phyloP scores from a whole-genome alignment of 176 grass and related monocot genomes.

The Areca catechu region DNA sequence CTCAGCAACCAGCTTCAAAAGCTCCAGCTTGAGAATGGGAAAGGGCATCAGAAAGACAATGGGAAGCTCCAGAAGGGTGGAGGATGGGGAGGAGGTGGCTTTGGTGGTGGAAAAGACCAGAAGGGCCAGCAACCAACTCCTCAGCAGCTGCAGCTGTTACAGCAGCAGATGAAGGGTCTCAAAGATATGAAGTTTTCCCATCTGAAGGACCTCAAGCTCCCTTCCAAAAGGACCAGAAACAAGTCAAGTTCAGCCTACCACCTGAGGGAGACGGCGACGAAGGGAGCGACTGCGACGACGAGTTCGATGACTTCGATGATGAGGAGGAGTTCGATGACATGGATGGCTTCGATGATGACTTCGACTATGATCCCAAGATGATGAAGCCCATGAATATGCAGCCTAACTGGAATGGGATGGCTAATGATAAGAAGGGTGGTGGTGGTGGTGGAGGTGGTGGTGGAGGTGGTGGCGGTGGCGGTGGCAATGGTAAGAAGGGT shows the following conservation, averaged over 20 bases:
- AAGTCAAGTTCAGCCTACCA: slow-evolving; percentile 34
- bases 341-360: slow-evolving; percentile 31
- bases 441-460: slow-evolving; percentile 29
- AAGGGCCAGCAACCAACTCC: no score
- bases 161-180: slow-evolving; percentile 63
- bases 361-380: slow-evolving; percentile 21
- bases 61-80: no score
- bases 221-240: slow-evolving; percentile 43
- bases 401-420: slow-evolving; percentile 8
- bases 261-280: slow-evolving; percentile 25
- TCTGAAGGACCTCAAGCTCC: slow-evolving; percentile 50
- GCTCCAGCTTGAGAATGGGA: no score
- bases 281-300: slow-evolving; percentile 50
- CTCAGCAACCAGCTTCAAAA: no score
- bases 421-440: slow-evolving; percentile 45
- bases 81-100: no score
- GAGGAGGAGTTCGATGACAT: slow-evolving; percentile 43
- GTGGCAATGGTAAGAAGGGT: slow-evolving; percentile 44
- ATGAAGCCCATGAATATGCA: slow-evolving; percentile 37
- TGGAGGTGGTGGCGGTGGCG: slow-evolving; percentile 14
- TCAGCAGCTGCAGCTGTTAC: slow-evolving; percentile 41
- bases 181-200: slow-evolving; percentile 57
- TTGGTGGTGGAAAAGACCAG: no score
- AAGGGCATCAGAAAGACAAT: no score
- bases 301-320: slow-evolving; percentile 33